phyloP scores from a whole-genome alignment of 2,329 filamentous ascomycete genomes.

The Fusarium drepaniforme region DNA sequence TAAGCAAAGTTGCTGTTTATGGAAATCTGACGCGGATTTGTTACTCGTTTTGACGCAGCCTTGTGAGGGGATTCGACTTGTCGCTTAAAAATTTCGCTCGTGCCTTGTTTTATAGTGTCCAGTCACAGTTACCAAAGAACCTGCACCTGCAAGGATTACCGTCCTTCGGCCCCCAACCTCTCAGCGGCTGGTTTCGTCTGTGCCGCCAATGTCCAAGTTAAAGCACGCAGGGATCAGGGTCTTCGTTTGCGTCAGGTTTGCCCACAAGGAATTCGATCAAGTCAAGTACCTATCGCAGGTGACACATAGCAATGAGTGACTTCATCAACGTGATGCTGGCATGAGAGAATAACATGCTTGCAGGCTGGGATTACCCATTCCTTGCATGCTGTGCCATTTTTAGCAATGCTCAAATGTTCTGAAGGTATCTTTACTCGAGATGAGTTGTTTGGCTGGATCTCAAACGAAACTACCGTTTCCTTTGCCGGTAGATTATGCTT shows the following conservation, averaged over 20 bases:
- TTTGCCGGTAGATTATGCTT: background rate
- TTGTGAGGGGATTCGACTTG: background rate
- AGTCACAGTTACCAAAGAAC: background rate
- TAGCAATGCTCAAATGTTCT: background rate
- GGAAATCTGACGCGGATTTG: background rate
- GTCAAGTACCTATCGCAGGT: background rate
- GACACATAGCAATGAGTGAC: background rate
- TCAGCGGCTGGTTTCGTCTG: background rate
- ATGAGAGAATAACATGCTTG: background rate
- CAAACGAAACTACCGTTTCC: background rate
- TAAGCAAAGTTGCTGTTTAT: background rate
- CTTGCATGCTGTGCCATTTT: background rate
- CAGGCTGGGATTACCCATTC: background rate
- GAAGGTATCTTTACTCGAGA: background rate
- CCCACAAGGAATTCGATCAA: background rate
- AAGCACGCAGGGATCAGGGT: background rate
- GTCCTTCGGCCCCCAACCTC: background rate
- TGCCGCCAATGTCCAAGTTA: background rate
- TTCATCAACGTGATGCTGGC: background rate
- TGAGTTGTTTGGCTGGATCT: background rate
- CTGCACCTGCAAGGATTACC: background rate
- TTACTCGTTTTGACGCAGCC: background rate
- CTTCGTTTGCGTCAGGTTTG: background rate
- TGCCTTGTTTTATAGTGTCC: background rate
- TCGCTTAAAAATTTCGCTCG: background rate